Evolutionary conservation across 176 grass and related monocot genomes (phyloP).

Genomic region (Oryza coarctata): DNA sequence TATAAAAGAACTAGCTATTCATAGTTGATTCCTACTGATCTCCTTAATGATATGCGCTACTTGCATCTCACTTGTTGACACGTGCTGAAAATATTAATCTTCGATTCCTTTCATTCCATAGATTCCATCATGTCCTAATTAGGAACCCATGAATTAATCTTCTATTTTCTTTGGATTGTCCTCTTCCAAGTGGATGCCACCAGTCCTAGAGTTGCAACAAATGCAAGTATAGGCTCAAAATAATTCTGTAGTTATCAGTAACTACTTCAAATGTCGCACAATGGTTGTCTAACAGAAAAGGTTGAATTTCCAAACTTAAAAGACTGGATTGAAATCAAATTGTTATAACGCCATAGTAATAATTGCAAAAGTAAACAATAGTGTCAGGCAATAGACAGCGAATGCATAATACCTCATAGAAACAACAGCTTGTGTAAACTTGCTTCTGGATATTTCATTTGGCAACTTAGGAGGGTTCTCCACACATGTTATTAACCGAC

Average conservation of each 20-base stretch:
- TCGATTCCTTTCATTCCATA: too few species aligned
- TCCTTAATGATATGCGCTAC: too few species aligned
- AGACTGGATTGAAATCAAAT: background rate
- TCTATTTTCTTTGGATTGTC: too few species aligned
- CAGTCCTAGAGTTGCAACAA: background rate
- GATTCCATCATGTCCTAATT: too few species aligned
- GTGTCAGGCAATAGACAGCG: constrained; percentile 7
- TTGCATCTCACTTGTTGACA: too few species aligned
- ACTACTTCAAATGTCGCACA: background rate
- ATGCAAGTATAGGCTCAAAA: background rate
- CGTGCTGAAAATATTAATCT: too few species aligned
- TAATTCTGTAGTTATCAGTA: background rate
- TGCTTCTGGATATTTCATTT: constrained; percentile 16
- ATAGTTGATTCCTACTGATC: too few species aligned
- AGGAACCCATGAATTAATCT: too few species aligned
- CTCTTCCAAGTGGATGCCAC: too few species aligned
- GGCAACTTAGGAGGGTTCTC: background rate
- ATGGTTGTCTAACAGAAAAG: background rate
- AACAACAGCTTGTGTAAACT: background rate
- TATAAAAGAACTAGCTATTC: too few species aligned
- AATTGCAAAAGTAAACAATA: constrained; percentile 4
- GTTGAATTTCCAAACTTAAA: constrained; percentile 17
- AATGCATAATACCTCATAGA: background rate
- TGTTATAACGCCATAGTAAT: background rate
- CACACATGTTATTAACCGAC: background rate